Base-by-base conservation (phyloP, 2,329 filamentous ascomycete species). In the Diaporthe ilicicola region DNA sequence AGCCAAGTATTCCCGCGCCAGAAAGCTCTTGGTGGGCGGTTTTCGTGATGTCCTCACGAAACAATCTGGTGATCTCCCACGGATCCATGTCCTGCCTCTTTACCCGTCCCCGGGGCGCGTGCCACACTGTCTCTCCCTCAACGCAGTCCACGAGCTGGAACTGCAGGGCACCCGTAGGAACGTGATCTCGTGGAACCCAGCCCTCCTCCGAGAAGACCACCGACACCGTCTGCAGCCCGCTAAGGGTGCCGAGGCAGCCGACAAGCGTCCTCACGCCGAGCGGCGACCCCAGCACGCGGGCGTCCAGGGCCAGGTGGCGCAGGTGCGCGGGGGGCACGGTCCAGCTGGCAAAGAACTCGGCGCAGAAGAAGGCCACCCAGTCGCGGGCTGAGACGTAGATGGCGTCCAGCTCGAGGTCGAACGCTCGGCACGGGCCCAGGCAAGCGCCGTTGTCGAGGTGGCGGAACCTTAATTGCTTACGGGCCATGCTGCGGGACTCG, bases 41-140 rank as follows among this genome's bases (percentile, higher is more conserved):
- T 10, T 8, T 6, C 3, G 19, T 17, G 1, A 50, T n/a, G 24
- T 50, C 13, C 4, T 12, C 10, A 7, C 42, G 19, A 29, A 62
- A 48, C 6, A 19, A 3, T 19, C 10, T 37, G 10, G n/a, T n/a
- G 13, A 62, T 24, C 0, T 62, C 59, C 42, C 59, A 62, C 0
- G 59, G 59, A 6, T 62, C 42, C 59, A 62, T 62, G 6, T 48
- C 42, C n/a, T 62, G 42, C 29, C 59, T 62, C 19, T 62, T 62
- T 1, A 62, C 59, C 1, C 59, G 59, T 12, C 42, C 27, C 9
- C 27, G 59, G 5, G 42, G 59, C 7, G 59, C 42, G 12, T 62
- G 59, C 59, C 59, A 62, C 12, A 62, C 42, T 3, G 27, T 13
- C 2, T 34, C 59, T 2, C 59, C 59, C 19, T 24, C 10, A 19